Evolutionary conservation across 441 rosid genomes (phyloP), one percentile per base, ranked within the genome.

Genomic region (Euphorbia schlechtendalii): DNA sequence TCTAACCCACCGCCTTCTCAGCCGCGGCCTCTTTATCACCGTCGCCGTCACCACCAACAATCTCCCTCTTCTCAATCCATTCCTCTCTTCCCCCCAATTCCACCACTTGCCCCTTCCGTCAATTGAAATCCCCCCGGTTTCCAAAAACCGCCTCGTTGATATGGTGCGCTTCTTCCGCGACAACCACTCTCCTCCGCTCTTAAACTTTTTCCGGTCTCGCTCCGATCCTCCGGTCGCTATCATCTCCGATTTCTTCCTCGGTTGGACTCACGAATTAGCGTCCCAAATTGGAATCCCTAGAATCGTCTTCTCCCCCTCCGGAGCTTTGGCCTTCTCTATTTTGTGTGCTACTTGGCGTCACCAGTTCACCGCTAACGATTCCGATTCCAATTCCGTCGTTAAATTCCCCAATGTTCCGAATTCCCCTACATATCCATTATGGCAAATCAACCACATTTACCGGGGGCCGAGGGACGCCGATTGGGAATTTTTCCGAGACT

Each of bases 211-310:
- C 43, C 58, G 32, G 8, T 72, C 78, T 65, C 82, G 77, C 41
- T 52, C 45, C 1, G 54, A 74, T 24, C 89, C 89, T 4, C 92
- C 86, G 0, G 69, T 73, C 2, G 82, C 84, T 46, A 71, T 86
- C 72, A 46, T 86, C 27, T 82, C 91, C 5, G 88, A 83, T 61
- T 82, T 82, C 79, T 84, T 86, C 69, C 77, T 82, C 49, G 85
- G 92, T 15, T 86, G 92, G 89, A 86, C 89, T 36, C 8, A 55
- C 5, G 68, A 71, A 32, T 64, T 86, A 5, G 83, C 89, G 1
- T 18, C 21, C 28, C 69, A 66, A 5, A 58, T 80, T 24, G 73
- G 73, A 15, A 54, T 84, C 28, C 76, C 74, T 21, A 77, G 86
- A 11, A 32, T 81, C 63, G 74, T 80, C 14, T 86, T 86, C 76